phyloP scores from a whole-genome alignment of 2,329 filamentous ascomycete species.

The Huntiella bhutanensis region DNA sequence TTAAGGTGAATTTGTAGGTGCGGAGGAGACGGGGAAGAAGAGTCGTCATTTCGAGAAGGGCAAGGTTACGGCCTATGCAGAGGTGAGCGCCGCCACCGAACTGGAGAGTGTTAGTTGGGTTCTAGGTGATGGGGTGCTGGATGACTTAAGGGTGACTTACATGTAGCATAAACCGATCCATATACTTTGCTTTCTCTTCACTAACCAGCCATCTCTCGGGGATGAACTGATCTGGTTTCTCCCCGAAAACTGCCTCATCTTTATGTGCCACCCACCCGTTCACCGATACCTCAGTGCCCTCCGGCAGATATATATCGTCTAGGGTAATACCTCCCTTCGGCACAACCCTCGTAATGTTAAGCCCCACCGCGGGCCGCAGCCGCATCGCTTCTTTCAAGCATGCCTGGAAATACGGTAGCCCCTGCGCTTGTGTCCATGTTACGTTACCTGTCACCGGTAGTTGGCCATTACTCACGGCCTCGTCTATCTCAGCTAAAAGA shows the following conservation, averaged over 20 bases:
- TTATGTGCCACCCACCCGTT: slow-evolving; percentile 36
- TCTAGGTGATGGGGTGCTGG: neutral
- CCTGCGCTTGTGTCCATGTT: slow-evolving; percentile 28
- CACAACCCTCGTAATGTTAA: slow-evolving; percentile 32
- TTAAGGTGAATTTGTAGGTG: slow-evolving; percentile 34
- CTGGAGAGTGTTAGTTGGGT: slow-evolving; percentile 15
- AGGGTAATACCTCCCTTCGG: slow-evolving; percentile 32
- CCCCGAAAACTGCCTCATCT: slow-evolving; percentile 28
- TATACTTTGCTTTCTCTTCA: slow-evolving; percentile 23
- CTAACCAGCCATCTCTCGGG: slow-evolving; percentile 36
- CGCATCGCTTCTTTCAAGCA: slow-evolving; percentile 38
- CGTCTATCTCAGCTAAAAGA: slow-evolving; percentile 25
- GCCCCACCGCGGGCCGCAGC: slow-evolving; percentile 31
- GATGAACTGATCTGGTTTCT: slow-evolving; percentile 30
- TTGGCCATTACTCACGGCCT: slow-evolving; percentile 19
- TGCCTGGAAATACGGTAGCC: slow-evolving; percentile 34
- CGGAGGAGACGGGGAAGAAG: slow-evolving; percentile 33
- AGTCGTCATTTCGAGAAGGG: slow-evolving; percentile 40
- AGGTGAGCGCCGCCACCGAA: slow-evolving; percentile 36
- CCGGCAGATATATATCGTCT: slow-evolving; percentile 31
- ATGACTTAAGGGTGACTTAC: slow-evolving; percentile 23
- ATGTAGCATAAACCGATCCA: slow-evolving; percentile 38
- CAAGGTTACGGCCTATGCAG: slow-evolving; percentile 36
- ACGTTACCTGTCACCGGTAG: slow-evolving; percentile 25
- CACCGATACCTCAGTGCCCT: slow-evolving; percentile 32